Base-by-base conservation (phyloP, 2,329 filamentous ascomycete species). In the Bipolaris sorokiniana region DNA sequence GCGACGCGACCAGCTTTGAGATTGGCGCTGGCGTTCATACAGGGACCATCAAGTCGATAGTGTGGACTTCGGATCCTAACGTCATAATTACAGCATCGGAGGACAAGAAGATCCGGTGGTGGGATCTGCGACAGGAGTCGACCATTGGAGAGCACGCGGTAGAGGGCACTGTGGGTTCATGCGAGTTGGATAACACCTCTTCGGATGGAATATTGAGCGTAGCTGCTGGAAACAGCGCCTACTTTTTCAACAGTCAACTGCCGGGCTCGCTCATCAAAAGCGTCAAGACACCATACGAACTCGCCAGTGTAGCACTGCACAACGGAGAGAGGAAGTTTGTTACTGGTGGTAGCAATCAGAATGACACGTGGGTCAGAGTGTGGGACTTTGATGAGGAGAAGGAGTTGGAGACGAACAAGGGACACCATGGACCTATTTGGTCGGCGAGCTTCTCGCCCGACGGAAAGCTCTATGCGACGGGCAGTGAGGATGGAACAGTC, bases 361-460 rank as follows among this genome's bases (percentile, higher is more conserved):
- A 75, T 51, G 94, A 97, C 71, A 98, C 95, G 0, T 99, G 94
- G 94, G 94, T 95, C n/a, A 88, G 91, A 58, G 90, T 98, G 5
- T 96, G 96, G 80, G 87, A 92, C 70, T 94, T 92, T 78, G 92
- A 97, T 57, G 88, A 89, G 48, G 90, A 90, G 67, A 84, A 85
- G 64, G 92, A 97, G 76, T 80, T 97, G 41, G 95, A 98, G 75
- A 89, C 94, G 11, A 91, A 96, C 80, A 97, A 97, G 78, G 95
- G 95, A 22, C 95, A 99, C 68, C 95, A 99, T 71, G 95, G 95
- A 1, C 94, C 94, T 1, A 95, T 99, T 61, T 99, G 95, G 95
- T 97, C 92, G 5, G 88, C 96, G 58, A 89, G 90, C 54, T 99
- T 97, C 77, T 95, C 93, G 0, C 95, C 95, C 0, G 95, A 99